Evolutionary conservation across 2,329 filamentous ascomycete genomes (phyloP).

Genomic region (Penicillium sp.): DNA sequence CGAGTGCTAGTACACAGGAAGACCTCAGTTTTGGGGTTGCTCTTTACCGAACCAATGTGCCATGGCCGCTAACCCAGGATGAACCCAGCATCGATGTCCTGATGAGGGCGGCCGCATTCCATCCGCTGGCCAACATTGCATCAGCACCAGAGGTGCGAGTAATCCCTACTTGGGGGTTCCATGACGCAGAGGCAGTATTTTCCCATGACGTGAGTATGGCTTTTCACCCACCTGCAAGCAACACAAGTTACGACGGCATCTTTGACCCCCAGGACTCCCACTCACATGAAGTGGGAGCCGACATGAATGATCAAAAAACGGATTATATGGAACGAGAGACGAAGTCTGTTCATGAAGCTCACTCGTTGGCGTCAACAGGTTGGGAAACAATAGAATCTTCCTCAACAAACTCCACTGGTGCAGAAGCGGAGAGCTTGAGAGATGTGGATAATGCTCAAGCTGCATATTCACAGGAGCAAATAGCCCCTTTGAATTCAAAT

Average conservation of each 20-base stretch:
- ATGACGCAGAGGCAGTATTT: background rate
- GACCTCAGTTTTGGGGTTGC: constrained; percentile 16
- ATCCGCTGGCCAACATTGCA: constrained; percentile 1
- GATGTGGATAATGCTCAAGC: background rate
- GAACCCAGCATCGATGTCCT: background rate
- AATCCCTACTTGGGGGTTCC: background rate
- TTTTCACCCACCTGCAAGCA: background rate
- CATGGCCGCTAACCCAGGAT: background rate
- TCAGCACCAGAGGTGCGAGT: background rate
- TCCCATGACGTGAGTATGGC: background rate
- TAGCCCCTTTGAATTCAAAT: background rate
- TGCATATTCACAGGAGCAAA: background rate
- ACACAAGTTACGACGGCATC: background rate
- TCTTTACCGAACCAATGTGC: constrained; percentile 12
- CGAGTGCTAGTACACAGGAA: constrained; percentile 21
- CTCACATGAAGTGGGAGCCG: background rate
- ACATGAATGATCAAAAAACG: too few species aligned
- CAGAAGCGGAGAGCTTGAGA: background rate
- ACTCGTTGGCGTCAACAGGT: background rate
- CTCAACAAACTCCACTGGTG: background rate
- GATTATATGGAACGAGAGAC: background rate
- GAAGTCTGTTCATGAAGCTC: background rate
- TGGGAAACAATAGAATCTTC: background rate
- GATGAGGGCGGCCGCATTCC: constrained; percentile 1
- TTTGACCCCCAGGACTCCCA: background rate